Base-by-base conservation (phyloP, 768 basidiomycete species). In the Mycena metata region DNA sequence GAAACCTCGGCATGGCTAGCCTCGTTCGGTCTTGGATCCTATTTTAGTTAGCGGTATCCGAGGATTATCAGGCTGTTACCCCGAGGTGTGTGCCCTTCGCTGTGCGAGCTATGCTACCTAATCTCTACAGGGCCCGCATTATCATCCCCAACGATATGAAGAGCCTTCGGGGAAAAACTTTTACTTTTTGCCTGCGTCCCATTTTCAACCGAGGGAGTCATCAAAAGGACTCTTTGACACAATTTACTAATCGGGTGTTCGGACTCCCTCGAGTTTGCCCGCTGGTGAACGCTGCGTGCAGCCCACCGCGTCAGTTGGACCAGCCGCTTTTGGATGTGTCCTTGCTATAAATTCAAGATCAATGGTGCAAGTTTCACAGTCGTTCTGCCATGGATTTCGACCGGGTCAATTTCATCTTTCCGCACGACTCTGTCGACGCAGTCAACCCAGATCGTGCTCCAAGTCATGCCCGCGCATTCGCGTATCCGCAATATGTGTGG, bases 401-500 rank as follows among this genome's bases (percentile, higher is more conserved):
- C 30, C 57, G 43, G 42, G 26, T n/a, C n/a, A 46, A 33, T 10
- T n/a, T 13, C 55, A 45, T 7, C 36, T 13, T 52, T 41, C 39
- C 47, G 16, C 3, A 21, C 30, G 30, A 30, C 59, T 6, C n/a
- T 5, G 41, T 60, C 23, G 59, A 54, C 23, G 24, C 45, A 23
- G 49, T 43, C 23, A 68, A 36, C 39, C 67, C 67, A 1, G 67
- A 68, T 41, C 55, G 56, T 41, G 23, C 60, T 36, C 24, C 23
- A 8, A 68, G 67, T 30, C 36, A 51, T 59, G 13, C 45, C 33
- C 60, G 67, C 10, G 58, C 67, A 9, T 63, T 58, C 49, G 60
- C 47, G 7, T 62, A 68, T 54, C 67, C 67, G 23, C 39, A 19
- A 5, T 77, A 84, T 65, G 75, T 83, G 23, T 82, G 84, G 78